These are phyloP conservation scores for Aspergillus leporis DNA, from an alignment of 495 filamentous ascomycete species.

Conservation along the genomic window DNA sequence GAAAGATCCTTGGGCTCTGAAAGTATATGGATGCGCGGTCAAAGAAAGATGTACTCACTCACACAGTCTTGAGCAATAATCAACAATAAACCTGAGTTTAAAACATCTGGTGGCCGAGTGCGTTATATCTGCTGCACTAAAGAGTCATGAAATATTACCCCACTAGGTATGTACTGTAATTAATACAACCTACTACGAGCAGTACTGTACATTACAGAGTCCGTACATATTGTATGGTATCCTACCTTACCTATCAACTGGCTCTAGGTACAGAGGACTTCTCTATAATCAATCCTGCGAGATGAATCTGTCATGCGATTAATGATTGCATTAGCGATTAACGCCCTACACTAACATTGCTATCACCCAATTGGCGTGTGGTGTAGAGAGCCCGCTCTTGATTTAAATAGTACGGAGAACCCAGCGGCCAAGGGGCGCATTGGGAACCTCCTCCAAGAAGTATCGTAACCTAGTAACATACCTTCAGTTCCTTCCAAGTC, in stretches of 20 bases:
- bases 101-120: background rate
- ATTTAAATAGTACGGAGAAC: background rate
- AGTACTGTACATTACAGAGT: no score
- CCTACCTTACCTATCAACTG: no score
- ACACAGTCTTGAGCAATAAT: background rate
- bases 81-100: background rate
- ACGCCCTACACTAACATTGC: background rate
- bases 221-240: no score
- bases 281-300: no score
- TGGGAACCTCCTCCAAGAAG: background rate
- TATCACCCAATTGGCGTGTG: background rate
- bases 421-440: slow-evolving; percentile 4
- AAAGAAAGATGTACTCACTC: background rate
- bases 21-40: background rate
- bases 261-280: no score
- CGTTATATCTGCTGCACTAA: background rate
- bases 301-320: no score
- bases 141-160: background rate
- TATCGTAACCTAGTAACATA: background rate
- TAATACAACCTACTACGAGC: no score
- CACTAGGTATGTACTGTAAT: background rate
- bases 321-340: no score
- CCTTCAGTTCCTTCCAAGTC: no score
- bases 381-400: no score
- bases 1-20: background rate